Evolutionary conservation across 2,329 filamentous ascomycete species (phyloP).

Genomic region (Ophiostoma australiae): DNA sequence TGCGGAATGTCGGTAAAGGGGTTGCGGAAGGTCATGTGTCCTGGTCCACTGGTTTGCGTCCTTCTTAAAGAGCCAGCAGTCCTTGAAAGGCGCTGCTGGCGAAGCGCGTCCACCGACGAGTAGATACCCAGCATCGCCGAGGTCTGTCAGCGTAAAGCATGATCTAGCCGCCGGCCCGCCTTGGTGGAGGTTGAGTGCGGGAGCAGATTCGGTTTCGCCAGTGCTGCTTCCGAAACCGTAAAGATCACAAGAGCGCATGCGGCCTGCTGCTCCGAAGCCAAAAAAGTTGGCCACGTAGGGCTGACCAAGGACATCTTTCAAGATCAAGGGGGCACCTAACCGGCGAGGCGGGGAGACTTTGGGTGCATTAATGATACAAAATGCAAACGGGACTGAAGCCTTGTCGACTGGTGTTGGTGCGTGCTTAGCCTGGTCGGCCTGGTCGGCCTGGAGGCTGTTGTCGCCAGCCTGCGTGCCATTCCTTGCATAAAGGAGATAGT

Average conservation of each 20-base stretch:
- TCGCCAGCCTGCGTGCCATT: neutral
- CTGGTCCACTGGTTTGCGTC: conserved; percentile 54
- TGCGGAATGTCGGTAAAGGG: conserved; percentile 71
- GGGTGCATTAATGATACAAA: conserved; percentile 23
- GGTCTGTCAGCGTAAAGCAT: conserved; percentile 70
- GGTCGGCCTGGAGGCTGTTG: neutral
- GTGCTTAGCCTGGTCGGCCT: neutral
- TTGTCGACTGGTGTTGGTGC: neutral
- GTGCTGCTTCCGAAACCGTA: conserved; percentile 32
- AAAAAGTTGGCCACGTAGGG: conserved; percentile 44
- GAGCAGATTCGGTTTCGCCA: conserved; percentile 15
- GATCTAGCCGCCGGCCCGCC: conserved; percentile 49
- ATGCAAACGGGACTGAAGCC: neutral
- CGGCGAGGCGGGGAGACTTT: conserved; percentile 47
- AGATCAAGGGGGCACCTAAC: conserved; percentile 53
- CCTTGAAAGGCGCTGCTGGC: conserved; percentile 60
- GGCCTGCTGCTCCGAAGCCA: conserved; percentile 43
- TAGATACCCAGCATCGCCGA: conserved; percentile 55
- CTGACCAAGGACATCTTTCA: conserved; percentile 38
- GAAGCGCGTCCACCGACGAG: conserved; percentile 75
- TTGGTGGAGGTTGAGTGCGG: conserved; percentile 25
- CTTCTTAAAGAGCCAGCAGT: conserved; percentile 69
- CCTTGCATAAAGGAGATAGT: conserved; percentile 66
- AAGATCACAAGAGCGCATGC: conserved; percentile 48
- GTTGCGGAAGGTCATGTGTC: conserved; percentile 60